A percentile compares a stretch with the other conserved stretches of the same genome.
Evolutionary conservation across 2,329 filamentous ascomycete genomes (phyloP).

Genomic region (Neoscytalidium dimidiatum): DNA sequence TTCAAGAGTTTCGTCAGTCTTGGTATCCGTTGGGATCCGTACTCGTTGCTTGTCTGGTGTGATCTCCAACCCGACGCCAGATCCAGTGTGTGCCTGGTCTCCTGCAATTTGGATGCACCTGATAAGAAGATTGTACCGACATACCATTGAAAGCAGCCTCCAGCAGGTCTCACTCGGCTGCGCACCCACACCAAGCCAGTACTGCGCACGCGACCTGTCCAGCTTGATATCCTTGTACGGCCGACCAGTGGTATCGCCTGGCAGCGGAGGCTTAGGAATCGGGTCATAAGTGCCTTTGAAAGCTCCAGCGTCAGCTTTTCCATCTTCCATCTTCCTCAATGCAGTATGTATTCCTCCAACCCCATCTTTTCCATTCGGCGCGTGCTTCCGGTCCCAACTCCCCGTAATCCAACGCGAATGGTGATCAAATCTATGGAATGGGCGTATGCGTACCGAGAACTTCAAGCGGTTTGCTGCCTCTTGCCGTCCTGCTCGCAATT

Average conservation of each 20-base stretch:
- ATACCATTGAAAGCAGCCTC: conserved; percentile 80
- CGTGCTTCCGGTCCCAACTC: neutral
- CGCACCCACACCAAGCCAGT: conserved; percentile 96
- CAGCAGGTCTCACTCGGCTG: conserved; percentile 90
- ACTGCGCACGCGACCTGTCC: conserved; percentile 77
- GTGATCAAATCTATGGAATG: conserved; percentile 45
- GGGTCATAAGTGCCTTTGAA: conserved; percentile 63
- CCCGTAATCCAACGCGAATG: conserved; percentile 35
- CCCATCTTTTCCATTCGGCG: neutral
- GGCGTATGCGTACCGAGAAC: conserved; percentile 73
- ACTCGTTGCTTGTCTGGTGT: too few relatives aligned
- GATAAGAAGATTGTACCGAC: conserved; percentile 22
- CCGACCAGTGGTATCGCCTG: conserved; percentile 54
- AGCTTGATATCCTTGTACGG: conserved; percentile 91
- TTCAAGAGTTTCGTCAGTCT: neutral
- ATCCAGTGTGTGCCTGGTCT: too few relatives aligned
- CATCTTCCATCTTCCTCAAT: neutral
- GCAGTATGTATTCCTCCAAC: neutral
- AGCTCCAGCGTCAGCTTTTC: conserved; percentile 33
- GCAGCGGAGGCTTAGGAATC: conserved; percentile 55
- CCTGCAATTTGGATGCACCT: too few relatives aligned
- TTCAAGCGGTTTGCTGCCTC: conserved; percentile 87
- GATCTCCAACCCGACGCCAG: too few relatives aligned
- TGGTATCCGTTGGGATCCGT: neutral
- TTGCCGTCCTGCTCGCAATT: conserved; percentile 66